Base-by-base conservation (phyloP, 768 basidiomycete genomes). In the Calocera viscosa region DNA sequence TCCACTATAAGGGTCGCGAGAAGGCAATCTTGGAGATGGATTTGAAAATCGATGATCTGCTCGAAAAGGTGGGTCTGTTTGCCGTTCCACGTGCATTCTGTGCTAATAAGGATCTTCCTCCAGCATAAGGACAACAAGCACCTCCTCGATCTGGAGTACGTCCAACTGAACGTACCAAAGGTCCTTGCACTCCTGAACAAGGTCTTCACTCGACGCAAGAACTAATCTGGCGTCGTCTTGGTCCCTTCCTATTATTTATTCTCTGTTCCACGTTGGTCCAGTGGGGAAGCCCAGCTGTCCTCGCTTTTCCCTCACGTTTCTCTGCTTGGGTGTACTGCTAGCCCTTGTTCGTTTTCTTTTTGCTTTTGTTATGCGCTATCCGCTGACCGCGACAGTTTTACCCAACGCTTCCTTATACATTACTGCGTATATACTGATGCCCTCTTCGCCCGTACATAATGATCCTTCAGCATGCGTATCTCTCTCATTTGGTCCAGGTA, bases 1-100 rank as follows among this genome's bases (percentile, higher is more conserved):
- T 99, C 65, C 95, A 98, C 77, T 99, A 98, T 80, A 97, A 96
- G 77, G 96, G 96, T 43, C 85, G 96, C 22, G 96, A 99, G 74
- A 97, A 97, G 79, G 95, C 96, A 19, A 98, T 99, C 72, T 83
- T 98, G 39, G 96, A 99, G 82, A 98, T 98, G 96, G 94, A 96
- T 78, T 83, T 98, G 65, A 97, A 97, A 80, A 96, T 98, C 72
- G 95, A 99, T 76, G 95, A 99, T 78, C 77, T 98, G 69, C 78
- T 97, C 74, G 95, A 98, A 77, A 97, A 97, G 88, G 94, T 93
- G 70, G 32, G 84, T 73, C 11, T 26, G 41, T 11, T 38, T 47
- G 11, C 26, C 41, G 22, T 2, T 16, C 16, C 38, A 14, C 10
- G 5, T 22, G 53, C 17, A 7, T 49, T 60, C 24, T 35, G 22